phyloP scores from a whole-genome alignment of 495 filamentous ascomycete genomes.

The Annulohypoxylon nitens region DNA sequence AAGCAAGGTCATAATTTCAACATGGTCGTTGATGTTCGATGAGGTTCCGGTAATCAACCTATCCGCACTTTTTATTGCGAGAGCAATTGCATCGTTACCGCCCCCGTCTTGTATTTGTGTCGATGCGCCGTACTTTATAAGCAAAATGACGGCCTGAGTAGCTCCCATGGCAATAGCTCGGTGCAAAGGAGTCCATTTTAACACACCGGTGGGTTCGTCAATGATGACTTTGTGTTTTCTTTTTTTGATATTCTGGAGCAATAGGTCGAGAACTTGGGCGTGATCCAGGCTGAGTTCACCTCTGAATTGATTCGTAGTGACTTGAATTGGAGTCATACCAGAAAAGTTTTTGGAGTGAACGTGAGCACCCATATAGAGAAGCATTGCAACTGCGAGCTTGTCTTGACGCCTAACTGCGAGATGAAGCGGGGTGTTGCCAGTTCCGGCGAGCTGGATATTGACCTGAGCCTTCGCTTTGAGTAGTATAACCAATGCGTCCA shows the following conservation, averaged over 20 bases:
- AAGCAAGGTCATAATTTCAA: background rate
- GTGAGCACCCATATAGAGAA: background rate
- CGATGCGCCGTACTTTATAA: background rate
- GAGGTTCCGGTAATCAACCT: background rate
- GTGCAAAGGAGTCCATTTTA: background rate
- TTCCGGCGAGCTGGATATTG: background rate
- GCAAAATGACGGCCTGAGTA: background rate
- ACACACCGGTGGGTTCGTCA: background rate
- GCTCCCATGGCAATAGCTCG: background rate
- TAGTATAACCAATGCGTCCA: background rate
- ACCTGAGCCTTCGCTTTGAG: background rate
- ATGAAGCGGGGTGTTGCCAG: background rate
- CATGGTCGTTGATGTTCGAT: background rate
- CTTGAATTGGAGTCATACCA: background rate
- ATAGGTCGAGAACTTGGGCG: background rate
- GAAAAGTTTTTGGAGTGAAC: background rate
- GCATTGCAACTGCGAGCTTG: background rate
- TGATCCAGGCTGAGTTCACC: background rate
- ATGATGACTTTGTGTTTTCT: background rate
- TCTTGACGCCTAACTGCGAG: background rate
- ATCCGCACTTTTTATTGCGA: background rate
- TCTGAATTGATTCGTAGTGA: background rate
- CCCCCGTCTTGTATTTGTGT: background rate
- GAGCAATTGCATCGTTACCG: background rate
- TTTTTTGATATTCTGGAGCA: background rate